Percentiles rank a stretch among this genome's conserved stretches.
These are phyloP conservation scores for Musa acuminata DNA, from an alignment of 176 grass and related monocot species.

Conservation along the genomic window DNA sequence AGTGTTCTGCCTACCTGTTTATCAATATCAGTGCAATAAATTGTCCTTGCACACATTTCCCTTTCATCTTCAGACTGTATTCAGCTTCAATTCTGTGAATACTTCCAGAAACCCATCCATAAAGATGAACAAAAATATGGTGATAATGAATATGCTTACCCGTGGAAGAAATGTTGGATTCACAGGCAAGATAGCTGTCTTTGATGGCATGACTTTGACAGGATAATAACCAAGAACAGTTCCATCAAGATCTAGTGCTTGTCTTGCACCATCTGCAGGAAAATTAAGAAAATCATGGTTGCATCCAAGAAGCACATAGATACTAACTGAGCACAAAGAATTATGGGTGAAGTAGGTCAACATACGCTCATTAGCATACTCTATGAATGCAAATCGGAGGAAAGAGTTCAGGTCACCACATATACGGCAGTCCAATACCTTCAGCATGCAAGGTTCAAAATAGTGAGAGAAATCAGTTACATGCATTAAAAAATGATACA, in stretches of 20 bases:
- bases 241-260: conserved; percentile 26
- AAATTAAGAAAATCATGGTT: not conserved
- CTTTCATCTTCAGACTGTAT: conserved; percentile 38
- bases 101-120: not conserved
- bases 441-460: conserved; percentile 8
- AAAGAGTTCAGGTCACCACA: conserved; percentile 27
- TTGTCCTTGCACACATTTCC: conserved; percentile 35
- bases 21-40: conserved; percentile 42
- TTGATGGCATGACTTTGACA: conserved; percentile 31
- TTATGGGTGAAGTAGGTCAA: not conserved
- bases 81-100: not conserved
- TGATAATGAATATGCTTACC: conserved; percentile 13
- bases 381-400: conserved; percentile 42
- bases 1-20: conserved; percentile 19
- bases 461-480: not conserved
- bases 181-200: conserved; percentile 42
- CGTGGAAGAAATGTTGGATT: conserved; percentile 42
- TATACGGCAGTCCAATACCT: conserved; percentile 46
- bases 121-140: not conserved
- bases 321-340: not conserved
- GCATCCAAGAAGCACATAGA: not conserved
- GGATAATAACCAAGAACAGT: conserved; percentile 13
- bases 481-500: not conserved
- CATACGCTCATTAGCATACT: conserved; percentile 31
- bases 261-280: conserved; percentile 30